Evolutionary conservation across 495 filamentous ascomycete genomes (phyloP).

Genomic region (Hypomontagnella monticulosa): DNA sequence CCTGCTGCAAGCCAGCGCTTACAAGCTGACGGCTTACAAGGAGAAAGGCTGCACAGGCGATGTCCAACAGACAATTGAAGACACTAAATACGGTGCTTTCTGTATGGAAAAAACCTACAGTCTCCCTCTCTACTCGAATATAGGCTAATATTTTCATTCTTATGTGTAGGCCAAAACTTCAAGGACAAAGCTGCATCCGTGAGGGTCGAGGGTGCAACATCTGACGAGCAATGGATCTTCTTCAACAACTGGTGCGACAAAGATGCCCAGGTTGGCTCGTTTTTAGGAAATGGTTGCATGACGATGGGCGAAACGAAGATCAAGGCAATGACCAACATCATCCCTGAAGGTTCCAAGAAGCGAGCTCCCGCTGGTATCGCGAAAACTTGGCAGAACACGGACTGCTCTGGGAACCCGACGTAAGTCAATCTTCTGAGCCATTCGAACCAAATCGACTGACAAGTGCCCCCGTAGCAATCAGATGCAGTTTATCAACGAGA

Average conservation of each 20-base stretch:
- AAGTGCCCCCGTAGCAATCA: neutral
- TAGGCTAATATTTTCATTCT: neutral
- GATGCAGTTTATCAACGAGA: constrained; percentile 7
- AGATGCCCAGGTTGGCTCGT: constrained; percentile 6
- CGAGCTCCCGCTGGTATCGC: constrained; percentile 12
- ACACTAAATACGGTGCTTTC: constrained; percentile 14
- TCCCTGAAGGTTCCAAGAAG: constrained; percentile 18
- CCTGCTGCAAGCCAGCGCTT: constrained; percentile 19
- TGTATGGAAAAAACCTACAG: constrained; percentile 4
- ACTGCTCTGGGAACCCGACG: constrained; percentile 23
- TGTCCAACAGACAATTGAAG: constrained; percentile 16
- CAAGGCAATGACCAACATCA: constrained; percentile 14
- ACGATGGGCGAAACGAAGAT: constrained; percentile 14
- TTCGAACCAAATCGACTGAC: neutral
- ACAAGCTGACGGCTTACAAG: constrained; percentile 22
- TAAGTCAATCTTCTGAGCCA: neutral
- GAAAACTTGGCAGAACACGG: constrained; percentile 19
- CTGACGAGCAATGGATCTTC: constrained; percentile 16
- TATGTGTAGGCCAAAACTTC: constrained; percentile 4
- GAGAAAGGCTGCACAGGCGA: constrained; percentile 21
- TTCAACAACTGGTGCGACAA: constrained; percentile 24
- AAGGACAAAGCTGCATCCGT: constrained; percentile 11
- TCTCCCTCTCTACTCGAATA: neutral
- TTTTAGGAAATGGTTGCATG: constrained; percentile 18
- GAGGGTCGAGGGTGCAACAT: constrained; percentile 14